A percentile compares a stretch with the other conserved stretches of the same genome.
Evolutionary conservation across 257 asterid genomes (phyloP).

Genomic region (Anisodus acutangulus): DNA sequence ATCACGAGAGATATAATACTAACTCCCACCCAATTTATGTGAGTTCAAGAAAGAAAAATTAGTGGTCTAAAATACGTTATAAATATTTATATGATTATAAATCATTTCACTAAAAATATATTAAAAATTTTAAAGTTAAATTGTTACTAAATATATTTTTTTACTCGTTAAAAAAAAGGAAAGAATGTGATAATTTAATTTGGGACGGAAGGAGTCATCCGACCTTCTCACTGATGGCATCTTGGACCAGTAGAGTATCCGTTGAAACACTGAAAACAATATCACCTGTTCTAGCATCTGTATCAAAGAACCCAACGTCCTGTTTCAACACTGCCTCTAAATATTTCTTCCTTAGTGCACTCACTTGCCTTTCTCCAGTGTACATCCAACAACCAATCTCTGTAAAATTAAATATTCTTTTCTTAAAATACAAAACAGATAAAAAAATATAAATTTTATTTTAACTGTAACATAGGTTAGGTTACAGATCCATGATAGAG

Average conservation of each 20-base stretch:
- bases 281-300: conserved; percentile 98
- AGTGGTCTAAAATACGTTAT: no score
- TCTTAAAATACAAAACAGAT: not conserved
- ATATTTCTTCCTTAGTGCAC: conserved; percentile 84
- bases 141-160: no score
- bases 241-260: conserved; percentile 97
- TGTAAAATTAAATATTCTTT: conserved; percentile 32
- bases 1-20: not conserved
- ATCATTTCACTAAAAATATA: no score
- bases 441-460: conserved; percentile 32
- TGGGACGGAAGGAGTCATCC: no score
- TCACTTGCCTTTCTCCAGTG: conserved; percentile 94
- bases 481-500: conserved; percentile 51
- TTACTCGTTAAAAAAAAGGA: no score
- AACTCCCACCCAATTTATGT: no score
- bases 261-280: conserved; percentile 96
- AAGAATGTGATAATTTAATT: no score
- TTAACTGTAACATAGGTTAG: conserved; percentile 35
- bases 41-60: no score
- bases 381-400: conserved; percentile 99
- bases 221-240: conserved; percentile 98
- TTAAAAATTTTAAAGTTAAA: no score
- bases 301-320: conserved; percentile 98
- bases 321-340: conserved; percentile 94
- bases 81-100: no score